A percentile compares a stretch with the other conserved stretches of the same genome.
phyloP scores from a whole-genome alignment of 2,329 filamentous ascomycete genomes.

The Epichloe amarillans region DNA sequence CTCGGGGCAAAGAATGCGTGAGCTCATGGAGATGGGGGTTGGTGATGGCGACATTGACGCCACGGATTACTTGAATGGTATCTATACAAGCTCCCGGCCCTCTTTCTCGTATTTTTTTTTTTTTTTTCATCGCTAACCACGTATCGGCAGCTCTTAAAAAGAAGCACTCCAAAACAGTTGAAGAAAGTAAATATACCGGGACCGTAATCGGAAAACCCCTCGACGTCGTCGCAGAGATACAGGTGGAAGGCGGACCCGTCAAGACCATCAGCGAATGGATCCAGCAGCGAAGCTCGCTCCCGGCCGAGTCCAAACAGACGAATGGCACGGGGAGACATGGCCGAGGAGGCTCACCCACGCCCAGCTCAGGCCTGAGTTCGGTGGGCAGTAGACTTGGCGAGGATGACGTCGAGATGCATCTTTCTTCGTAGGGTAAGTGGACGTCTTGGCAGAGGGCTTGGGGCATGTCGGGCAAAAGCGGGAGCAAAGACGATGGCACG shows the following conservation, averaged over 20 bases:
- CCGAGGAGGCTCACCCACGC: conserved; percentile 26
- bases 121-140: background rate
- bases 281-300: conserved; percentile 14
- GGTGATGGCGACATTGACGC: conserved; percentile 52
- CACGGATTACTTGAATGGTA: conserved; percentile 58
- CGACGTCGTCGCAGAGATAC: conserved; percentile 52
- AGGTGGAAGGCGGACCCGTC: conserved; percentile 59
- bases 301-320: conserved; percentile 3
- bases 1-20: conserved; percentile 55
- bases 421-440: conserved; percentile 18
- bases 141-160: conserved; percentile 58
- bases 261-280: conserved; percentile 26
- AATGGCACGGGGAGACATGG: conserved; percentile 6
- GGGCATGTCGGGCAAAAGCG: background rate
- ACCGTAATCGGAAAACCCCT: conserved; percentile 65
- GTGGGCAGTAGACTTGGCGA: conserved; percentile 28
- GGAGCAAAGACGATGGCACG: background rate
- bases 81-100: conserved; percentile 2
- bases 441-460: background rate
- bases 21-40: conserved; percentile 70
- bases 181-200: conserved; percentile 74
- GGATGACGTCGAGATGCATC: conserved; percentile 33
- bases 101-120: too few species aligned
- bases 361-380: conserved; percentile 44
- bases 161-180: conserved; percentile 80